These are phyloP conservation scores for Botryotinia convoluta DNA, from an alignment of 2,329 filamentous ascomycete genomes.

Conservation along the genomic window DNA sequence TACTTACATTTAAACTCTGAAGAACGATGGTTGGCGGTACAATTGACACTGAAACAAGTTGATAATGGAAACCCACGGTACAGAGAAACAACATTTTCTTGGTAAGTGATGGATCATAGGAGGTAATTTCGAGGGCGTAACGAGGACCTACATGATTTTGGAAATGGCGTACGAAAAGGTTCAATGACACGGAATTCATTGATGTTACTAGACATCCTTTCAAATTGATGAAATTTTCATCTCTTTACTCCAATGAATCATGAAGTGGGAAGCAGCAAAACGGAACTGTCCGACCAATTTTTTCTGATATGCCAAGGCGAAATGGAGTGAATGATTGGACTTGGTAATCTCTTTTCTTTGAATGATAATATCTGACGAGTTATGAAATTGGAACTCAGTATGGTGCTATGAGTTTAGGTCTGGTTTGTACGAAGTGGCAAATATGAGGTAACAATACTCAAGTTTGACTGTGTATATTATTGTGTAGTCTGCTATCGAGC, in stretches of 20 bases:
- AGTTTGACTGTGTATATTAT: constrained; percentile 18
- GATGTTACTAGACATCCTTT: constrained; percentile 2
- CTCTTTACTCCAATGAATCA: not conserved
- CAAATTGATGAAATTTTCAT: not conserved
- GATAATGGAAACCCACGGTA: constrained; percentile 31
- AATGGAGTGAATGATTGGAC: not conserved
- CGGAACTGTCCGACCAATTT: not conserved
- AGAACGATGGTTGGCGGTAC: constrained; percentile 36
- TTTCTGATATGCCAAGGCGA: not conserved
- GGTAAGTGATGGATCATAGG: constrained; percentile 25
- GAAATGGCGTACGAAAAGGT: constrained; percentile 10
- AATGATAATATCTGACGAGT: not conserved
- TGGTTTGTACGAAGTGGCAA: not conserved
- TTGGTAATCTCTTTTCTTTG: not conserved
- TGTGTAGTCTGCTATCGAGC: constrained; percentile 10
- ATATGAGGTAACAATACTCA: constrained; percentile 6
- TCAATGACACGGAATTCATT: not conserved
- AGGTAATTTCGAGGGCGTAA: constrained; percentile 10
- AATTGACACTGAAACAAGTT: constrained; percentile 33
- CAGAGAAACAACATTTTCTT: constrained; percentile 38
- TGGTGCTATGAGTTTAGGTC: not conserved
- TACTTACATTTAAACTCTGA: constrained; percentile 37
- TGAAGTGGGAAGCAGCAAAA: not conserved
- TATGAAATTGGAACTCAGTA: not conserved
- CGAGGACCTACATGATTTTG: constrained; percentile 1